Percentiles rank a stretch among this genome's conserved stretches.
Evolutionary conservation across 805 yeast species (phyloP).

Genomic region (Candida gorgasii): DNA sequence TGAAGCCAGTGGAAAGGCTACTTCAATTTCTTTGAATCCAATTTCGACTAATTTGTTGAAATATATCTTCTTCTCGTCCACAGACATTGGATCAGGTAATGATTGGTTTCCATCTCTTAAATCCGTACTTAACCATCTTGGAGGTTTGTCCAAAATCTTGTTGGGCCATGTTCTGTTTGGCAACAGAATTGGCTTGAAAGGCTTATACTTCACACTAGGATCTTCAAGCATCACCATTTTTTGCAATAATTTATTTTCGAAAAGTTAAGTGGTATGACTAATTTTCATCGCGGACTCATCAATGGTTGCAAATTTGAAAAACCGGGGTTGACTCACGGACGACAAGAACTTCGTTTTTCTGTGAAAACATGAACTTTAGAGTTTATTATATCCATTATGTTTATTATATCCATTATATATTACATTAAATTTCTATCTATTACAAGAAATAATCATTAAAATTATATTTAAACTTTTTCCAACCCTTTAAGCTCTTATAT

Average conservation of each 20-base stretch:
- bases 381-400: not conserved
- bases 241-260: not conserved
- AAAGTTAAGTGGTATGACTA: not conserved
- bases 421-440: conserved; percentile 1
- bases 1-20: conserved; percentile 78
- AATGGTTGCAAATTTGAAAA: conserved; percentile 6
- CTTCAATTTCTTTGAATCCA: conserved; percentile 84
- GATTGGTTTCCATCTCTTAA: conserved; percentile 85
- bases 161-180: conserved; percentile 74
- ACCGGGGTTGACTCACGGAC: conserved; percentile 1
- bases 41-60: conserved; percentile 66
- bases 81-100: conserved; percentile 83
- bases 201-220: conserved; percentile 62
- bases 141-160: conserved; percentile 57
- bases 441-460: conserved; percentile 29
- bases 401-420: not conserved
- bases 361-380: too few species aligned
- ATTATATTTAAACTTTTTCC: conserved; percentile 39
- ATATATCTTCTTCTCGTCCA: conserved; percentile 71
- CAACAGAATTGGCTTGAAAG: conserved; percentile 55
- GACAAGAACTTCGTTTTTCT: too few species aligned
- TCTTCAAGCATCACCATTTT: conserved; percentile 45
- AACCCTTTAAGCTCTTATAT: conserved; percentile 42
- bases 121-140: conserved; percentile 83
- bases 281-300: not conserved